Percentiles rank a stretch among this genome's conserved stretches.
Evolutionary conservation across 2,329 filamentous ascomycete species (phyloP).

Genomic region (Nakataea oryzae): DNA sequence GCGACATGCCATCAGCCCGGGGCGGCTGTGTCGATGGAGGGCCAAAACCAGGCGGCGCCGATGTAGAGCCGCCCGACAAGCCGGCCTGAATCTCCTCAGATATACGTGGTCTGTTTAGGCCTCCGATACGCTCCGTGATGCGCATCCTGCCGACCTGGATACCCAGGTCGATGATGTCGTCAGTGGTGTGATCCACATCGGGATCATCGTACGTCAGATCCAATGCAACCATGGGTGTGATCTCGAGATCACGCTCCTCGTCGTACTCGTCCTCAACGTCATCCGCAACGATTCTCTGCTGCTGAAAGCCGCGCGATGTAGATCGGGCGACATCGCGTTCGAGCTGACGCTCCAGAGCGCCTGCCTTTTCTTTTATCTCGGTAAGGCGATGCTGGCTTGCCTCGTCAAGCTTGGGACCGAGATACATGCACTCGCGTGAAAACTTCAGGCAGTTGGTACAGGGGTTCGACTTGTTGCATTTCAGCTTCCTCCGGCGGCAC

Average conservation of each 20-base stretch:
- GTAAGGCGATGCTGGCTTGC: conserved; percentile 59
- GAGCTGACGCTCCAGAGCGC: conserved; percentile 56
- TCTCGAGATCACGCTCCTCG: conserved; percentile 48
- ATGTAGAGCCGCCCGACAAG: conserved; percentile 12
- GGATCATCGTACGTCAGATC: conserved; percentile 58
- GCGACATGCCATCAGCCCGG: conserved; percentile 5
- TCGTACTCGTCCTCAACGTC: conserved; percentile 46
- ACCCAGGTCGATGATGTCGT: conserved; percentile 62
- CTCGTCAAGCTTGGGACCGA: conserved; percentile 58
- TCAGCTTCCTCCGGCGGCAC: conserved; percentile 66
- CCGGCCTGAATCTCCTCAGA: conserved; percentile 47
- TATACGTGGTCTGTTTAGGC: conserved; percentile 59
- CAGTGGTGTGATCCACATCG: conserved; percentile 25
- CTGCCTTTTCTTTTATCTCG: conserved; percentile 72
- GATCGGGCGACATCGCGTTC: conserved; percentile 55
- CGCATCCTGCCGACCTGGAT: conserved; percentile 62
- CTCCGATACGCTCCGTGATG: conserved; percentile 65
- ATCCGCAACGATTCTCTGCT: conserved; percentile 32
- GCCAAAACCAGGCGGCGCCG: background rate
- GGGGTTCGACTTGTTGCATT: conserved; percentile 64
- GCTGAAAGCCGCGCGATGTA: conserved; percentile 16
- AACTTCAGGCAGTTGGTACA: conserved; percentile 56
- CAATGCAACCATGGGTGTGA: conserved; percentile 49
- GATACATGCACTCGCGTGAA: conserved; percentile 47
- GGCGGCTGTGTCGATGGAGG: background rate